A percentile compares a stretch with the other conserved stretches of the same genome.
Conservation (phyloP, 1,284 basidiomycete genomes). For the Entoloma clypeatum region DNA sequence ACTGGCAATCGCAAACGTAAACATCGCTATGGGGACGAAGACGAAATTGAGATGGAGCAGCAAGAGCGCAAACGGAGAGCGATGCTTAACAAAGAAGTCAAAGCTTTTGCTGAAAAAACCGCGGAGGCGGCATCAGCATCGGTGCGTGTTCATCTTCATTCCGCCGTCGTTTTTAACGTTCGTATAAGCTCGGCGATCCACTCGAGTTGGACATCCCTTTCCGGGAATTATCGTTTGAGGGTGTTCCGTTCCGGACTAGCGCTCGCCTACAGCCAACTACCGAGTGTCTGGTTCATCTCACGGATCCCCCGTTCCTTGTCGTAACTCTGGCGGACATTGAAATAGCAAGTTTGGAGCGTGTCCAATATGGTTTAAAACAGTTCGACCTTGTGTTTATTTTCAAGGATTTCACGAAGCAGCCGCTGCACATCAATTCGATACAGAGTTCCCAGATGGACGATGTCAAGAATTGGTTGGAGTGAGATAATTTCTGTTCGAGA, state of each 20-base stretch:
- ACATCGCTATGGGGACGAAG: constrained; percentile 96
- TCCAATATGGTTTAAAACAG: constrained; percentile 94
- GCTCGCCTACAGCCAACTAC: constrained; percentile 95
- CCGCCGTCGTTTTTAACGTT: constrained; percentile 15
- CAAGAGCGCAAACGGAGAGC: constrained; percentile 90
- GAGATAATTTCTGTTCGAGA: constrained; percentile 33
- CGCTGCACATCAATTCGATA: constrained; percentile 94
- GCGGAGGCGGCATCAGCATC: constrained; percentile 79
- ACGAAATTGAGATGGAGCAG: constrained; percentile 99
- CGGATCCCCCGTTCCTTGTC: constrained; percentile 95
- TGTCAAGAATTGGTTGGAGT: constrained; percentile 99
- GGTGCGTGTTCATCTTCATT: constrained; percentile 38
- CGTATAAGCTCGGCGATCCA: constrained; percentile 66
- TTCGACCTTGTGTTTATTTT: constrained; percentile 98
- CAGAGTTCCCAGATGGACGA: constrained; percentile 89
- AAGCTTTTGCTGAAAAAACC: constrained; percentile 90
- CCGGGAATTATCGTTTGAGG: constrained; percentile 95
- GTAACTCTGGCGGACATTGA: constrained; percentile 95
- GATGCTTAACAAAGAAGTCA: constrained; percentile 94
- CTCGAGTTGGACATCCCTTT: constrained; percentile 96
- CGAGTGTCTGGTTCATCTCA: constrained; percentile 94
- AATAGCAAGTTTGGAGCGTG: constrained; percentile 94
- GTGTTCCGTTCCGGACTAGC: constrained; percentile 95
- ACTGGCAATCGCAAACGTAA: constrained; percentile 98
- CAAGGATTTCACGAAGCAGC: constrained; percentile 91